Conservation (phyloP, 805 yeast genomes). For the Lachancea lanzarotensis region DNA sequence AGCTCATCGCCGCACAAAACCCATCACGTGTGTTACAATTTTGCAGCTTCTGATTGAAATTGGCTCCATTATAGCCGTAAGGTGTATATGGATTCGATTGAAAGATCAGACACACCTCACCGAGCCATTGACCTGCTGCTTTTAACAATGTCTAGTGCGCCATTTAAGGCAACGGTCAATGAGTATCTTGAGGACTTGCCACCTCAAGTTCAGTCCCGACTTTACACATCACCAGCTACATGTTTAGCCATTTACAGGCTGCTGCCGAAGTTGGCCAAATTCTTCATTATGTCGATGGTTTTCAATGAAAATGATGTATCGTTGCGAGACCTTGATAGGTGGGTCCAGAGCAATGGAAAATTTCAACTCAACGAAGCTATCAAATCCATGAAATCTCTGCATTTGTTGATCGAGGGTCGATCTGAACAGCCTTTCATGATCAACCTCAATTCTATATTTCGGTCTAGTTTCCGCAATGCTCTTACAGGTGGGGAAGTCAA, state of each 20-base stretch:
- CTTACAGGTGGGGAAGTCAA: constrained; percentile 69
- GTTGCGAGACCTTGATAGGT: constrained; percentile 58
- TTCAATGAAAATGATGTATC: constrained; percentile 72
- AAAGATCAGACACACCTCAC: not conserved
- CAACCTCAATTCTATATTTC: constrained; percentile 64
- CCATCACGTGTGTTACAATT: too few relatives aligned
- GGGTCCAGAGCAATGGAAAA: constrained; percentile 60
- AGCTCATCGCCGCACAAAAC: too few relatives aligned
- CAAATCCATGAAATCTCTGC: constrained; percentile 67
- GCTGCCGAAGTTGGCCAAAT: constrained; percentile 83
- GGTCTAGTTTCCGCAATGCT: constrained; percentile 71
- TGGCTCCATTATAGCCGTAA: too few relatives aligned
- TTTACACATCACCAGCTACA: constrained; percentile 87
- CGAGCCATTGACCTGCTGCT: too few relatives aligned
- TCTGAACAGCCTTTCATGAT: constrained; percentile 26
- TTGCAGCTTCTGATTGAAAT: too few relatives aligned
- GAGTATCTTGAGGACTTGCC: constrained; percentile 89
- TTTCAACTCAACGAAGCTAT: constrained; percentile 63
- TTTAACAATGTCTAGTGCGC: constrained; percentile 28
- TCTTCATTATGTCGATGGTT: constrained; percentile 79
- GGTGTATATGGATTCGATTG: too few relatives aligned
- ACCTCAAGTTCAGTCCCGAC: constrained; percentile 70
- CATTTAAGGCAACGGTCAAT: constrained; percentile 68
- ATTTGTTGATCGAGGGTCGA: constrained; percentile 47
- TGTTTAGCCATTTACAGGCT: constrained; percentile 88